Evolutionary conservation across 1,284 basidiomycete genomes (phyloP).

Genomic region (Pulveroboletus sp.): DNA sequence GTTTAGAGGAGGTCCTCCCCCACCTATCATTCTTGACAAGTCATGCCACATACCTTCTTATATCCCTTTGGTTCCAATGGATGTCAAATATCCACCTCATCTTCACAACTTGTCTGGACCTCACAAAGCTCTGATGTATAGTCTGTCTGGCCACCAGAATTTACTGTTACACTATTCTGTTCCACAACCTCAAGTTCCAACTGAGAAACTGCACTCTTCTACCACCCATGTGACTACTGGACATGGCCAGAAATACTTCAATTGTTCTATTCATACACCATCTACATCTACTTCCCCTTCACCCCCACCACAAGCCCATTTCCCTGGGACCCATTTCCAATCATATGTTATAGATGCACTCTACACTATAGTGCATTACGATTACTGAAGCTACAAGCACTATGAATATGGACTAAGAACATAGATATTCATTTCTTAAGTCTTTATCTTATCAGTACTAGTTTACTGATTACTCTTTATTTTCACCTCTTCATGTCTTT

Average conservation of each 20-base stretch:
- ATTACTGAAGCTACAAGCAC: no score
- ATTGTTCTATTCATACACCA: slow-evolving; percentile 46
- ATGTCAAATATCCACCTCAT: slow-evolving; percentile 67
- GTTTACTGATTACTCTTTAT: no score
- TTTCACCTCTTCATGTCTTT: no score
- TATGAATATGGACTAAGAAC: no score
- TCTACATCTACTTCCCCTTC: slow-evolving; percentile 61
- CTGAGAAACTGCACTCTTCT: slow-evolving; percentile 51
- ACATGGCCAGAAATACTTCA: slow-evolving; percentile 52
- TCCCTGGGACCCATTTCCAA: slow-evolving; percentile 49
- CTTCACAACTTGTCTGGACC: slow-evolving; percentile 55
- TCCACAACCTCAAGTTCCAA: slow-evolving; percentile 50
- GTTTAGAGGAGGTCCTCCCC: slow-evolving; percentile 76
- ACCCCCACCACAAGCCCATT: slow-evolving; percentile 46
- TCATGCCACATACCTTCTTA: slow-evolving; percentile 62
- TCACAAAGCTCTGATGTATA: slow-evolving; percentile 48
- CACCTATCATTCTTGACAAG: slow-evolving; percentile 75
- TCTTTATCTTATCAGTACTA: no score
- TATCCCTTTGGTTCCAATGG: slow-evolving; percentile 81
- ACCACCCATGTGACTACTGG: slow-evolving; percentile 39
- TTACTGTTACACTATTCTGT: slow-evolving; percentile 68
- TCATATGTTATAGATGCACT: no score
- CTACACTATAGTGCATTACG: no score
- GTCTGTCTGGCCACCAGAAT: slow-evolving; percentile 53
- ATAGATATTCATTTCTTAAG: no score